These are phyloP conservation scores for Albugo candida DNA, from an alignment of 352 stramenopile species.

Conservation along the genomic window DNA sequence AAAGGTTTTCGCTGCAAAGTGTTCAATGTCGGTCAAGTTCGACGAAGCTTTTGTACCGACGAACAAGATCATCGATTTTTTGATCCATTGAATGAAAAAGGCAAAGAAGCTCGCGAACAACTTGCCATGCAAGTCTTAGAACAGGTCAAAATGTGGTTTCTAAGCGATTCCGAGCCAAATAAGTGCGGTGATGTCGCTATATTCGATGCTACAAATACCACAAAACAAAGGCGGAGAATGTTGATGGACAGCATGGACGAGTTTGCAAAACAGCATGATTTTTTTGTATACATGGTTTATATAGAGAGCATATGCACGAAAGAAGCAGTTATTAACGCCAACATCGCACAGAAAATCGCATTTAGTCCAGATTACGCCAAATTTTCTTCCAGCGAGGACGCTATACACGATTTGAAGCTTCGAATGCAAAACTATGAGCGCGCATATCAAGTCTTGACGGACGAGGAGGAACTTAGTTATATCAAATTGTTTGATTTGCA, in stretches of 20 bases:
- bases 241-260: conserved; percentile 35
- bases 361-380: conserved; percentile 65
- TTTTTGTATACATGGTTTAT: conserved; percentile 80
- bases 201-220: conserved; percentile 94
- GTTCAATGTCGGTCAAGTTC: conserved; percentile 91
- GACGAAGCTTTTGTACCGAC: conserved; percentile 51
- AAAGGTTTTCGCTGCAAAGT: conserved; percentile 78
- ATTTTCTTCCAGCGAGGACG: conserved; percentile 40
- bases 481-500: conserved; percentile 81
- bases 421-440: conserved; percentile 78
- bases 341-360: conserved; percentile 60
- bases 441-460: conserved; percentile 70
- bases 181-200: conserved; percentile 80
- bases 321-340: conserved; percentile 73
- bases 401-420: conserved; percentile 55
- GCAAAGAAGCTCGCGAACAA: conserved; percentile 67
- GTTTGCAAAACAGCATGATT: conserved; percentile 40
- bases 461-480: conserved; percentile 74
- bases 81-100: conserved; percentile 70
- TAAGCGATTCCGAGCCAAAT: conserved; percentile 70
- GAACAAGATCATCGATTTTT: conserved; percentile 82
- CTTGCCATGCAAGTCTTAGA: conserved; percentile 75
- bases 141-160: conserved; percentile 37
- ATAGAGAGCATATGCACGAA: conserved; percentile 88
- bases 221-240: conserved; percentile 30